Evolutionary conservation across 176 grass and related monocot species (phyloP).

Genomic region (Lolium multiflorum): DNA sequence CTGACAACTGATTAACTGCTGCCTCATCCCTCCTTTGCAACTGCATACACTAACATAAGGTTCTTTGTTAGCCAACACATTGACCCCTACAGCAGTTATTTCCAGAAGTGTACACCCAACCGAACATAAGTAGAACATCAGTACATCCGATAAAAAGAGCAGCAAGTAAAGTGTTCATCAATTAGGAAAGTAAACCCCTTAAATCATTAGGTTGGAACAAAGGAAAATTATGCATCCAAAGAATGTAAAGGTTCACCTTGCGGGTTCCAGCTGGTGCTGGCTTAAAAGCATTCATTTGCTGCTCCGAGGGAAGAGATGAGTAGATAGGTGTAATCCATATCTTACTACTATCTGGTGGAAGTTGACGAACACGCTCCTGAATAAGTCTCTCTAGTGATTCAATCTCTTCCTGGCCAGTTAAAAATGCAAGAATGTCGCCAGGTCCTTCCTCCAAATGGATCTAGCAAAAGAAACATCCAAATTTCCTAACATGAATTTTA

Average conservation of each 20-base stretch:
- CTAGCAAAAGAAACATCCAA: slow-evolving; percentile 56
- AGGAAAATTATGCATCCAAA: slow-evolving; percentile 11
- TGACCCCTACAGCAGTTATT: not conserved
- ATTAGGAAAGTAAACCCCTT: not conserved
- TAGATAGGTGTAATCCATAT: slow-evolving; percentile 79
- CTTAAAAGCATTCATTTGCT: slow-evolving; percentile 96
- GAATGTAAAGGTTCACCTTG: slow-evolving; percentile 59
- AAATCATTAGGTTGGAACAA: slow-evolving; percentile 9
- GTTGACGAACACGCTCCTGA: slow-evolving; percentile 59
- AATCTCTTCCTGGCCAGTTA: slow-evolving; percentile 97
- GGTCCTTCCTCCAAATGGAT: slow-evolving; percentile 82
- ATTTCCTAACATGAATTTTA: slow-evolving; percentile 22
- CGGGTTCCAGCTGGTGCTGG: slow-evolving; percentile 69
- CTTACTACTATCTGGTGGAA: slow-evolving; percentile 72
- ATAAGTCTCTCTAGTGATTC: slow-evolving; percentile 95
- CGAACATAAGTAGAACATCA: not conserved
- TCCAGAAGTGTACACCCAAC: slow-evolving; percentile 13
- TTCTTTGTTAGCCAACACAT: not conserved
- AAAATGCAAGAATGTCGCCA: slow-evolving; percentile 94
- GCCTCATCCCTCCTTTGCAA: not conserved
- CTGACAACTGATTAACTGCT: not conserved
- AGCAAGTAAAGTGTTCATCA: slow-evolving; percentile 8
- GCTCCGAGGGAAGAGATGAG: slow-evolving; percentile 97
- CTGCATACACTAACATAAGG: not conserved
- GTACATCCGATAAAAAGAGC: slow-evolving; percentile 9